phyloP scores from a whole-genome alignment of 176 grass and related monocot species.

The Phyllostachys edulis region DNA sequence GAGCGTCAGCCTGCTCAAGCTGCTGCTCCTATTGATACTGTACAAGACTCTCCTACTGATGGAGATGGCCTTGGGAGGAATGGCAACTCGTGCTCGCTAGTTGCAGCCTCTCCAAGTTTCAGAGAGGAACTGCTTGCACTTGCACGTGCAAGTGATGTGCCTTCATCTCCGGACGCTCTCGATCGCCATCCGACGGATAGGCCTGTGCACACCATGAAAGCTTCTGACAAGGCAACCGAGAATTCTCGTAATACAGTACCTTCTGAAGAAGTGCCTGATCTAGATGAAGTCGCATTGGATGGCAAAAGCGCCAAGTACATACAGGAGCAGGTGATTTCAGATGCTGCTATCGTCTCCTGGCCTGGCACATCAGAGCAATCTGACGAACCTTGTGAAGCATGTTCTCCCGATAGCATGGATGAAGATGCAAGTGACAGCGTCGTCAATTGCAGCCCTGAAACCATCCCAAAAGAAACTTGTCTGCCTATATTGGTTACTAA shows the following conservation, averaged over 20 bases:
- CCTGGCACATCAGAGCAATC: background rate
- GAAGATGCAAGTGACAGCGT: background rate
- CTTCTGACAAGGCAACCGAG: background rate
- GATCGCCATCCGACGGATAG: background rate
- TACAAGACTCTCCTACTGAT: background rate
- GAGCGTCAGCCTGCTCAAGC: background rate
- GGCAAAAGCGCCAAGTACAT: background rate
- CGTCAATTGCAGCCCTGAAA: background rate
- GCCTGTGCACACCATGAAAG: background rate
- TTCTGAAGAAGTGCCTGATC: background rate
- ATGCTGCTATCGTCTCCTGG: background rate
- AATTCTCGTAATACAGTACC: background rate
- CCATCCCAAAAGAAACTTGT: background rate
- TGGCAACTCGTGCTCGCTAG: background rate
- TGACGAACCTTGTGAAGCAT: background rate
- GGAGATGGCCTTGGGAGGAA: background rate
- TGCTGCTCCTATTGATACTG: background rate
- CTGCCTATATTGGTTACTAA: background rate
- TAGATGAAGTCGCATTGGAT: background rate
- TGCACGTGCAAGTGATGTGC: background rate
- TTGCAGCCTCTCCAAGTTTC: background rate
- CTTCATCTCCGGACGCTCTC: background rate
- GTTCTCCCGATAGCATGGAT: background rate
- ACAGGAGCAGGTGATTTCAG: conserved; percentile 1
- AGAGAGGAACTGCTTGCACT: conserved; percentile 3